Conservation (phyloP, 768 basidiomycete species). For the Butyriboletus loyo region DNA sequence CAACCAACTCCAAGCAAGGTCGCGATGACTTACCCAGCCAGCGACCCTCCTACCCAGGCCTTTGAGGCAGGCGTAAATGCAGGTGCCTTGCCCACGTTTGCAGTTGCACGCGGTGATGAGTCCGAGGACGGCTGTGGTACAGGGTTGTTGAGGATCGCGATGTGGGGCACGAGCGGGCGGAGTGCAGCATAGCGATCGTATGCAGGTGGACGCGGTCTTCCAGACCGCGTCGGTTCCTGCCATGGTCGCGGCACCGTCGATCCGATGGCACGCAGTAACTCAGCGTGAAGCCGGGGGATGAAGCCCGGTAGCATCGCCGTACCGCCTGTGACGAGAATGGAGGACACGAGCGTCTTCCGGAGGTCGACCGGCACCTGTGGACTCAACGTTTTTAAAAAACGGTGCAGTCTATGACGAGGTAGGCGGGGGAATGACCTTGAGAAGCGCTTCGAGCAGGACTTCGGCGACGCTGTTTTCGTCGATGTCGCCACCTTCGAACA, state of each 20-base stretch:
- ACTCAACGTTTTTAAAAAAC: neutral
- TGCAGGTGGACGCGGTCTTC: conserved; percentile 40
- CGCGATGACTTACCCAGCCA: conserved; percentile 70
- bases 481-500: conserved; percentile 88
- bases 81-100: conserved; percentile 80
- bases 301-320: conserved; percentile 92
- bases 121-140: conserved; percentile 49
- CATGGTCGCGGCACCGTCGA: conserved; percentile 35
- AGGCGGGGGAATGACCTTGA: conserved; percentile 52
- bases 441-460: conserved; percentile 69
- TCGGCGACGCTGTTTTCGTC: conserved; percentile 86
- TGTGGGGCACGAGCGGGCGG: conserved; percentile 64
- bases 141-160: conserved; percentile 87
- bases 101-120: conserved; percentile 47
- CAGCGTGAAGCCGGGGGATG: conserved; percentile 80
- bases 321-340: conserved; percentile 85
- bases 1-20: neutral
- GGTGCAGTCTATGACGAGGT: neutral
- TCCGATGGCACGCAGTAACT: conserved; percentile 64
- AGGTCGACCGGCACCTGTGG: conserved; percentile 85
- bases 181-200: conserved; percentile 78
- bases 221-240: conserved; percentile 34
- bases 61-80: conserved; percentile 79
- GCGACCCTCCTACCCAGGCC: conserved; percentile 90
- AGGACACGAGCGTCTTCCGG: conserved; percentile 76